Percentiles rank a stretch among this genome's conserved stretches.
Conservation (phyloP, 1,284 basidiomycete genomes). For the Melampsora larici-populina region DNA sequence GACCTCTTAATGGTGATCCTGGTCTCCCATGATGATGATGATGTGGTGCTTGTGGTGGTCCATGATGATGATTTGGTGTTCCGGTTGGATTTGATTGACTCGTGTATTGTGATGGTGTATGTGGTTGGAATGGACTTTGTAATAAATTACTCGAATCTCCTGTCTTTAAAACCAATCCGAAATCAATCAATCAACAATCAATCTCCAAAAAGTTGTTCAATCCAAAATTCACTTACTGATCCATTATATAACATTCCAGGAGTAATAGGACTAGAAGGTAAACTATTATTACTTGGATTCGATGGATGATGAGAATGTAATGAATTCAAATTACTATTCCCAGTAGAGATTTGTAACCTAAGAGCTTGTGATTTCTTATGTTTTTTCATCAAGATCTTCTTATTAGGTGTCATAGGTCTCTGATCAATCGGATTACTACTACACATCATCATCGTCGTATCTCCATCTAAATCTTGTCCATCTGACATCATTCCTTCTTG, state of each 20-base stretch:
- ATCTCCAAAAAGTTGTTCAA: too few relatives aligned
- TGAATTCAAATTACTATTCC: constrained; percentile 4
- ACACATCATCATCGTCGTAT: constrained; percentile 26
- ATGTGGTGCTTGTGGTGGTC: too few relatives aligned
- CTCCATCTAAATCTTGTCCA: constrained; percentile 33
- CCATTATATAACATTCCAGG: constrained; percentile 28
- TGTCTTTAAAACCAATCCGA: too few relatives aligned
- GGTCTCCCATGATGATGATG: neutral
- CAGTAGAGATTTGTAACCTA: constrained; percentile 13
- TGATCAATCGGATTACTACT: neutral
- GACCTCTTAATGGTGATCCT: constrained; percentile 26
- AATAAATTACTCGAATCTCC: neutral
- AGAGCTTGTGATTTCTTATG: constrained; percentile 9
- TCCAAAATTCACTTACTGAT: constrained; percentile 6
- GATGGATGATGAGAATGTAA: neutral
- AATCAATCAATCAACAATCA: too few relatives aligned
- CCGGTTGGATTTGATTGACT: constrained; percentile 9
- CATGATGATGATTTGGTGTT: constrained; percentile 3
- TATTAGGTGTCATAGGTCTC: constrained; percentile 23
- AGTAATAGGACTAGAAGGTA: constrained; percentile 27
- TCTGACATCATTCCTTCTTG: constrained; percentile 8
- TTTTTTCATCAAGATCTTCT: constrained; percentile 1
- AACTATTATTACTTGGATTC: constrained; percentile 16
- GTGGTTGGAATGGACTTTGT: constrained; percentile 38
- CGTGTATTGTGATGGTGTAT: neutral